These are phyloP conservation scores for Batrachochytrium dendrobatidis DNA, from an alignment of 371 early-diverging fungal species.

Conservation along the genomic window DNA sequence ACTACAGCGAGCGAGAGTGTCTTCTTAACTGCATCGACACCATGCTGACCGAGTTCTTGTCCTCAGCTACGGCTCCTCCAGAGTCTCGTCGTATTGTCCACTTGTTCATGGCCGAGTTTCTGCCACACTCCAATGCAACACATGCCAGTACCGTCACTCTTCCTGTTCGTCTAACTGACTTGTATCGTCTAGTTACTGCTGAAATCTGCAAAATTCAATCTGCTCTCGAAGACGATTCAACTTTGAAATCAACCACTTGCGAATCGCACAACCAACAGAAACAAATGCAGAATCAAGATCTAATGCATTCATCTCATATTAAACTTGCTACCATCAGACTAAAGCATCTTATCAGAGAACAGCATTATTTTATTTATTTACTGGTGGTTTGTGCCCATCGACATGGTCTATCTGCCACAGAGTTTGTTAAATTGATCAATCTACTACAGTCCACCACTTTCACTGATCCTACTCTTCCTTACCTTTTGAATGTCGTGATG, in stretches of 20 bases:
- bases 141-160: too few relatives aligned
- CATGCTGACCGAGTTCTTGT: constrained; percentile 52
- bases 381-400: background rate
- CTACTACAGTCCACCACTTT: background rate
- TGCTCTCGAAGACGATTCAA: too few relatives aligned
- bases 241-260: too few relatives aligned
- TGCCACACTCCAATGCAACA: too few relatives aligned
- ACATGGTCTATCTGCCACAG: background rate
- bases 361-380: background rate
- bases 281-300: too few relatives aligned
- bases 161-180: too few relatives aligned
- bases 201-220: too few relatives aligned
- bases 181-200: too few relatives aligned
- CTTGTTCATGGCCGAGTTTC: background rate
- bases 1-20: constrained; percentile 61
- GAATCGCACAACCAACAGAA: too few relatives aligned
- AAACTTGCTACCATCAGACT: too few relatives aligned
- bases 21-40: constrained; percentile 53
- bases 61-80: constrained; percentile 31
- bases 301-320: too few relatives aligned
- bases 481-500: background rate
- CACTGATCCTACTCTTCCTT: background rate
- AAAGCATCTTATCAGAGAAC: background rate
- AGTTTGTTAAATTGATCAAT: background rate
- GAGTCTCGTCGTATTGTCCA: constrained; percentile 35